Evolutionary conservation across 2,329 filamentous ascomycete genomes (phyloP).

Genomic region (Graphiopsis chlorocephala): DNA sequence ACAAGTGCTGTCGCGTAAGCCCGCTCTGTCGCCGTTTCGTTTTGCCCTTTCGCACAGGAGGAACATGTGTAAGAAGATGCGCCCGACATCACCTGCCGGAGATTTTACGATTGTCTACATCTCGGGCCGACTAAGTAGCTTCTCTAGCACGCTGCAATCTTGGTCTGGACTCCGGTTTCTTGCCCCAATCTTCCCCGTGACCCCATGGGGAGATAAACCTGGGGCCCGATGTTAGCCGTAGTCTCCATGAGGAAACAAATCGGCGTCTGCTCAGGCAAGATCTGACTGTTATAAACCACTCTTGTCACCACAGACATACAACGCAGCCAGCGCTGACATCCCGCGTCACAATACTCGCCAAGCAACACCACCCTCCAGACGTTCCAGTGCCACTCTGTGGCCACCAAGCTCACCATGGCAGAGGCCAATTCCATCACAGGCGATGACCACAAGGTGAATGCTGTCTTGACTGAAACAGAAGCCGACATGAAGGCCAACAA

Average conservation of each 20-base stretch:
- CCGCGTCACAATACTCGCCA: not conserved
- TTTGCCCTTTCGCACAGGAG: not conserved
- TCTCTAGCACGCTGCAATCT: not conserved
- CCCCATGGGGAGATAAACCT: slow-evolving; percentile 1
- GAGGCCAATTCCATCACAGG: not conserved
- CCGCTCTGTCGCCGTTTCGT: not conserved
- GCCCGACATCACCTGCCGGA: not conserved
- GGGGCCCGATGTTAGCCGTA: not conserved
- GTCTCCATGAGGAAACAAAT: not conserved
- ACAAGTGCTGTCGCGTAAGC: not conserved
- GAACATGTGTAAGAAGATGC: not conserved
- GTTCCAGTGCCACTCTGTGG: not conserved
- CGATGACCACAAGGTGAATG: slow-evolving; percentile 1
- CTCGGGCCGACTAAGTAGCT: not conserved
- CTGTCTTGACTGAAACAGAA: not conserved
- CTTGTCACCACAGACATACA: not conserved
- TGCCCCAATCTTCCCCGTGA: not conserved
- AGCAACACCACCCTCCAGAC: not conserved
- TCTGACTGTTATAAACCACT: not conserved
- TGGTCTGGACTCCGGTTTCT: not conserved
- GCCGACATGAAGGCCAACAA: not conserved
- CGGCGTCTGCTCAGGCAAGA: not conserved
- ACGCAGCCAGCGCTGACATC: not conserved
- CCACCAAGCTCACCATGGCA: not conserved
- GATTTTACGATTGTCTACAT: not conserved